Percentiles rank a stretch among this genome's conserved stretches.
Conservation (phyloP, 352 stramenopile species). For the Stramenopiles sp. region DNA sequence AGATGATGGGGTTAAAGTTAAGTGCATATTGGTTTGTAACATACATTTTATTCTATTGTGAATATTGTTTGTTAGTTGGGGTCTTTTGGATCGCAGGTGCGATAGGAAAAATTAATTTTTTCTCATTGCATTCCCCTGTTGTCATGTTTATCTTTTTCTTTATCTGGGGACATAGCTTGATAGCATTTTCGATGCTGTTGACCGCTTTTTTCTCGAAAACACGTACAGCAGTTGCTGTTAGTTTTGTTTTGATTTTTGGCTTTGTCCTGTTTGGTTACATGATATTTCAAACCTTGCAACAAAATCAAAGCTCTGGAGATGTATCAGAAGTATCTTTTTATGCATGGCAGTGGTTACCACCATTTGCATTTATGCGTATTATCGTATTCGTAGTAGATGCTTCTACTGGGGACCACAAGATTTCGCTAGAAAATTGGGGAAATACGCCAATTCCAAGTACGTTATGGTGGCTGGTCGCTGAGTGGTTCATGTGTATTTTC, state of each 20-base stretch:
- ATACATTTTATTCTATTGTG: not conserved
- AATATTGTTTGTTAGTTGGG: constrained; percentile 1
- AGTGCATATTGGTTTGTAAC: not conserved
- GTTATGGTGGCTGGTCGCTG: not conserved
- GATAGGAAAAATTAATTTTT: too few relatives aligned
- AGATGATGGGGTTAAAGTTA: not conserved
- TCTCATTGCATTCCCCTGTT: not conserved
- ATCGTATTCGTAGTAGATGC: not conserved
- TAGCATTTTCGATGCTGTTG: not conserved
- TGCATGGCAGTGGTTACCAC: not conserved
- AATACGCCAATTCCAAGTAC: not conserved
- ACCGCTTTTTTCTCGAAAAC: not conserved
- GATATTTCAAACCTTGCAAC: not conserved
- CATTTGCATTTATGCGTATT: not conserved
- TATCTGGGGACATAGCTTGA: not conserved
- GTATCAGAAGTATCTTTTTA: not conserved
- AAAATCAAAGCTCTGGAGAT: not conserved
- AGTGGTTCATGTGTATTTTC: not conserved
- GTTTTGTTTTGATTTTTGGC: not conserved
- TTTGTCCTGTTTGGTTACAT: not conserved
- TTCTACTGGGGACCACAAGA: not conserved
- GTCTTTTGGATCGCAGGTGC: too few relatives aligned
- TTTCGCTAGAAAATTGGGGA: not conserved
- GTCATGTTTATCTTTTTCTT: not conserved
- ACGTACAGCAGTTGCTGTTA: not conserved